Conservation (phyloP, 179 eudicot genomes). For the Heliamphora pulchella region DNA sequence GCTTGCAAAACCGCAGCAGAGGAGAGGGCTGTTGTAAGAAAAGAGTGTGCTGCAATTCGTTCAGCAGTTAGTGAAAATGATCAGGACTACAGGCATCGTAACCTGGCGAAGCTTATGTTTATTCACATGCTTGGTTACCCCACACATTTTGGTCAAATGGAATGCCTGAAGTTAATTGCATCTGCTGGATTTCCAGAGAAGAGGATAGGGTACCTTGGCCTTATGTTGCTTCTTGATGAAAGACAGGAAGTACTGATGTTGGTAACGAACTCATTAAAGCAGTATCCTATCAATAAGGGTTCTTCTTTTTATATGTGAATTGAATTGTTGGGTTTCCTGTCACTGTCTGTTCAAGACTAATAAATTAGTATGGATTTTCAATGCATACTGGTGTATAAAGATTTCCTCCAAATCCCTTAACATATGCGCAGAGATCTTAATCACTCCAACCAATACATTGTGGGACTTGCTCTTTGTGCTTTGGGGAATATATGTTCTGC, state of each 20-base stretch:
- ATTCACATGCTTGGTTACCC: slow-evolving; percentile 99
- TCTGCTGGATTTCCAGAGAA: slow-evolving; percentile 96
- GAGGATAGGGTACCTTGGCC: slow-evolving; percentile 96
- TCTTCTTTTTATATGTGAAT: slow-evolving; percentile 10
- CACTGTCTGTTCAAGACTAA: neutral
- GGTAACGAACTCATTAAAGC: slow-evolving; percentile 93
- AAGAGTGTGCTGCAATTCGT: slow-evolving; percentile 96
- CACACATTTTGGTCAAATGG: slow-evolving; percentile 99
- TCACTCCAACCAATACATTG: slow-evolving; percentile 90
- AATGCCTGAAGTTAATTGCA: slow-evolving; percentile 92
- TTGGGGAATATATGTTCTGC: slow-evolving; percentile 95
- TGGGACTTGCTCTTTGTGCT: slow-evolving; percentile 98
- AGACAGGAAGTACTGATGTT: slow-evolving; percentile 98
- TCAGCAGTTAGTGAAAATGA: slow-evolving; percentile 88
- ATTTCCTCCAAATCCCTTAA: slow-evolving; percentile 34
- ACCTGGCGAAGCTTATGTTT: slow-evolving; percentile 97
- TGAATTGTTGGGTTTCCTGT: neutral
- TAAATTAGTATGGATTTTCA: neutral
- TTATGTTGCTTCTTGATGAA: slow-evolving; percentile 98
- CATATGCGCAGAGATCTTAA: slow-evolving; percentile 68
- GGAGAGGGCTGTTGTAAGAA: slow-evolving; percentile 92
- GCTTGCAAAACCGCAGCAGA: slow-evolving; percentile 99
- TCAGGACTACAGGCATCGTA: slow-evolving; percentile 80
- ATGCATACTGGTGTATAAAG: neutral
- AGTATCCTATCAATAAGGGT: slow-evolving; percentile 52